Conservation (phyloP, 2,329 filamentous ascomycete genomes). For the Aureobasidium namibiae region DNA sequence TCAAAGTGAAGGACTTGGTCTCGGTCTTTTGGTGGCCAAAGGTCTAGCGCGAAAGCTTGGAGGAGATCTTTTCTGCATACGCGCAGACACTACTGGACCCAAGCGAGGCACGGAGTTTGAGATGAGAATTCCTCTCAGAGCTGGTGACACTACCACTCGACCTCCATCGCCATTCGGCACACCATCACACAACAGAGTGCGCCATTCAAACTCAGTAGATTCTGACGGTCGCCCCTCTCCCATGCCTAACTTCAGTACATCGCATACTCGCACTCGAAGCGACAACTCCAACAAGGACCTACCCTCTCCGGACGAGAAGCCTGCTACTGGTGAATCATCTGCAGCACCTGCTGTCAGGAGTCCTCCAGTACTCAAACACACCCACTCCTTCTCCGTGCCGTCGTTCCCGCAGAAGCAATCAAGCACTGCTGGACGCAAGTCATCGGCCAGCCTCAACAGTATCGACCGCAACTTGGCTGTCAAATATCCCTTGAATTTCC, state of each 20-base stretch:
- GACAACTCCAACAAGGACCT: background rate
- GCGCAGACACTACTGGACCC: conserved; percentile 54
- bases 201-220: conserved; percentile 10
- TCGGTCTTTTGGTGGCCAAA: conserved; percentile 65
- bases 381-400: conserved; percentile 11
- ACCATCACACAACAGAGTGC: conserved; percentile 18
- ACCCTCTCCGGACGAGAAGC: background rate
- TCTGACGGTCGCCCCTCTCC: conserved; percentile 9
- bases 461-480: conserved; percentile 51
- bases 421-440: conserved; percentile 17
- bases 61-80: conserved; percentile 57
- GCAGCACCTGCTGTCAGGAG: conserved; percentile 12
- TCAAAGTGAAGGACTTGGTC: conserved; percentile 58
- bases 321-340: background rate
- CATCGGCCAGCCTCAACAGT: conserved; percentile 21
- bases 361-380: background rate
- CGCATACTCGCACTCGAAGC: background rate
- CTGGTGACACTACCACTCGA: conserved; percentile 42
- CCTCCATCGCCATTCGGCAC: conserved; percentile 43
- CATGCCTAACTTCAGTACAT: background rate
- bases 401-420: conserved; percentile 13
- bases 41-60: conserved; percentile 60
- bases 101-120: conserved; percentile 60
- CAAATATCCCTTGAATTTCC: conserved; percentile 56
- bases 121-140: conserved; percentile 54